These are phyloP conservation scores for Aspergillus sp. DNA, from an alignment of 2,329 filamentous ascomycete genomes.

Conservation along the genomic window DNA sequence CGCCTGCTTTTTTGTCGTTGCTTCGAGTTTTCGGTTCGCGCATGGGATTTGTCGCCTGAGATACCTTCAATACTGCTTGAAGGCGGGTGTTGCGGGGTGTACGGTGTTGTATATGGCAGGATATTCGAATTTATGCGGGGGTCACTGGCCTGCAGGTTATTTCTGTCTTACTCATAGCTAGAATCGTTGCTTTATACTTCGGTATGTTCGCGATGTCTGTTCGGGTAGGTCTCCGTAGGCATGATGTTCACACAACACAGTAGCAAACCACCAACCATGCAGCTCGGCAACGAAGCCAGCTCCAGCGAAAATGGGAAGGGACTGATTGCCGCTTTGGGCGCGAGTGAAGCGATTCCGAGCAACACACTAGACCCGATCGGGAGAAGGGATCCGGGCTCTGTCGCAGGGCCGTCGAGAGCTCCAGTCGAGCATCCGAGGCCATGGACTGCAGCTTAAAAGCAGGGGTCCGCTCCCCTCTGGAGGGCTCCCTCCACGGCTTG, in stretches of 20 bases:
- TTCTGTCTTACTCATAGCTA: conserved; percentile 1
- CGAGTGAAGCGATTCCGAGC: not conserved
- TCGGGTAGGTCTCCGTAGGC: not conserved
- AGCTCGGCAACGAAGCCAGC: no score
- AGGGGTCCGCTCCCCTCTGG: not conserved
- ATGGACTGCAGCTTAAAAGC: conserved; percentile 2
- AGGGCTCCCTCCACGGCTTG: not conserved
- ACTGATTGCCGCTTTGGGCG: conserved; percentile 12
- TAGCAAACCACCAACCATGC: conserved; percentile 1
- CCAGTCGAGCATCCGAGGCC: not conserved
- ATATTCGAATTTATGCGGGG: conserved; percentile 16
- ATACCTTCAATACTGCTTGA: conserved; percentile 14
- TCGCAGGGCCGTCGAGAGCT: conserved; percentile 9
- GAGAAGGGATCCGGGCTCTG: conserved; percentile 47
- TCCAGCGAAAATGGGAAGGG: conserved; percentile 10
- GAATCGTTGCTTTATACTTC: no score
- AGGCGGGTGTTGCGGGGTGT: conserved; percentile 22
- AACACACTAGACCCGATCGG: conserved; percentile 41
- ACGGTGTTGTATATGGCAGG: conserved; percentile 22
- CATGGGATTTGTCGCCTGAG: conserved; percentile 12
- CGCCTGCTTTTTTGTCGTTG: no score
- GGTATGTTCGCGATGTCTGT: no score
- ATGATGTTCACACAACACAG: not conserved
- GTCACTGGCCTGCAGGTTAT: conserved; percentile 9
- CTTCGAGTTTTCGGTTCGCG: conserved; percentile 15